A percentile compares a stretch with the other conserved stretches of the same genome.
Evolutionary conservation across 768 basidiomycete genomes (phyloP).

Genomic region (Boletus rex-veris): DNA sequence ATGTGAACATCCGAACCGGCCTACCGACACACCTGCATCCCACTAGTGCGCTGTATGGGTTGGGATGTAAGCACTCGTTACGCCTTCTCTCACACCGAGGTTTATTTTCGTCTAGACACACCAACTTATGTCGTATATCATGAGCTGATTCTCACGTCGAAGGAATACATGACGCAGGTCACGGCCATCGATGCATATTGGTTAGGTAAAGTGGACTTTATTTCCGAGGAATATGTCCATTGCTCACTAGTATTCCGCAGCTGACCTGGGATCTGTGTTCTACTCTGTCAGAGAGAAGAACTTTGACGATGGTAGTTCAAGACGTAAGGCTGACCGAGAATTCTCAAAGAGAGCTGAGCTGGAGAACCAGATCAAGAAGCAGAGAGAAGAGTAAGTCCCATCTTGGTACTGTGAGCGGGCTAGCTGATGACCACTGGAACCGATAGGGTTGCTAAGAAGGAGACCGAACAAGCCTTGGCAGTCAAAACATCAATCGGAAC

Average conservation of each 20-base stretch:
- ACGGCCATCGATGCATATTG: slow-evolving; percentile 97
- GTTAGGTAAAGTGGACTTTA: slow-evolving; percentile 60
- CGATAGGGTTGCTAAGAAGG: slow-evolving; percentile 57
- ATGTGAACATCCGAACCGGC: slow-evolving; percentile 94
- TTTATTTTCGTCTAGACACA: slow-evolving; percentile 55
- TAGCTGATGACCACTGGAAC: slow-evolving; percentile 2
- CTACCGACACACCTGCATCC: slow-evolving; percentile 95
- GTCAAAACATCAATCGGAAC: slow-evolving; percentile 52
- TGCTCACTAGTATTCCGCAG: slow-evolving; percentile 37
- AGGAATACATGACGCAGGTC: slow-evolving; percentile 99
- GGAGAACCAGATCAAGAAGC: slow-evolving; percentile 85
- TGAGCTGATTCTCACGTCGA: slow-evolving; percentile 91
- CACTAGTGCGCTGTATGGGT: slow-evolving; percentile 92
- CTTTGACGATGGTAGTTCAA: slow-evolving; percentile 83
- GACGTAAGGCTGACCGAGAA: slow-evolving; percentile 78
- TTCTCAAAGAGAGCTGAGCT: slow-evolving; percentile 90
- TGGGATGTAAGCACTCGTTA: slow-evolving; percentile 69
- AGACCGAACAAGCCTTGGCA: slow-evolving; percentile 56
- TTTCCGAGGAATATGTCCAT: not conserved
- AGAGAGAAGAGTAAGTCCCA: slow-evolving; percentile 59
- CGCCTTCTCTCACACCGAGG: not conserved
- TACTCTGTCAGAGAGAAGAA: slow-evolving; percentile 98
- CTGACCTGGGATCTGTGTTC: slow-evolving; percentile 93
- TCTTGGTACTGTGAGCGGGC: slow-evolving; percentile 1
- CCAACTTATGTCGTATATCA: slow-evolving; percentile 98